Conservation (phyloP, 305 asterid species). For the Fraxinus albicans region DNA sequence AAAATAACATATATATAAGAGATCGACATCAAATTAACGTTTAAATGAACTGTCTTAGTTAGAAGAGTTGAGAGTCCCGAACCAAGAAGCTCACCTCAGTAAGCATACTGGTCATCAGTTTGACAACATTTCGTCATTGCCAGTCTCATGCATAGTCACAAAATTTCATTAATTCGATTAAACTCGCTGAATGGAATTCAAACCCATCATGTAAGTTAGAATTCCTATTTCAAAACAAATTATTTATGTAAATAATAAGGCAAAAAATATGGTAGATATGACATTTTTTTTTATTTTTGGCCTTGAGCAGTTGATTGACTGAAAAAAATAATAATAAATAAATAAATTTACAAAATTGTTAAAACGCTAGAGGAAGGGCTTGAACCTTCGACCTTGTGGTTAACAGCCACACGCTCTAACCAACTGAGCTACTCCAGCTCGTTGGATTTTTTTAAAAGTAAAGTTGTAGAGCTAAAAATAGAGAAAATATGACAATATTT, state of each 20-base stretch:
- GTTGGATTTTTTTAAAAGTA: too few species aligned
- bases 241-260: background rate
- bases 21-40: too few species aligned
- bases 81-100: background rate
- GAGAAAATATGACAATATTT: background rate
- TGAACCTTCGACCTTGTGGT: slow-evolving; percentile 82
- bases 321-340: too few species aligned
- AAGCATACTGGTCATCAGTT: background rate
- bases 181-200: background rate
- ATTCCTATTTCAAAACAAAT: background rate
- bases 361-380: slow-evolving; percentile 59
- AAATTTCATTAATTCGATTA: background rate
- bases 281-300: background rate
- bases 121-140: background rate
- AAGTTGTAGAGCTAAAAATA: too few species aligned
- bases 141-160: background rate
- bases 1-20: too few species aligned
- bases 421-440: slow-evolving; percentile 78
- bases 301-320: background rate
- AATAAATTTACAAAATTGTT: too few species aligned
- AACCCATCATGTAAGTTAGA: background rate
- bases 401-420: slow-evolving; percentile 87
- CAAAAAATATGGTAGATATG: background rate
- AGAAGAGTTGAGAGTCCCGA: background rate
- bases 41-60: background rate